Evolutionary conservation across 352 stramenopile species (phyloP), one percentile per base, ranked within the genome.

Genomic region (Pythium phragmiticola): DNA sequence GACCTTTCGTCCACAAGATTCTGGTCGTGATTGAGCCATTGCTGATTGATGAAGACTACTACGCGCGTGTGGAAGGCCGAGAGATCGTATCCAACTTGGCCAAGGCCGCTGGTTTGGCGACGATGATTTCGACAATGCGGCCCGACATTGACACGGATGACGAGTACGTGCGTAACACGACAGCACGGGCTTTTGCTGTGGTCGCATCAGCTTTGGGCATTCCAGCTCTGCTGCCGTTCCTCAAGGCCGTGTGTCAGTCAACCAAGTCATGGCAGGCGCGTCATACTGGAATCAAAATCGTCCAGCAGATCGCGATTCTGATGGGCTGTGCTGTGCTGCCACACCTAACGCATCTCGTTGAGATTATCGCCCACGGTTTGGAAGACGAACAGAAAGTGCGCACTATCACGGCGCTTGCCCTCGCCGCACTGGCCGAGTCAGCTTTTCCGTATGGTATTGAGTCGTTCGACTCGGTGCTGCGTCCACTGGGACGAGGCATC

Each of bases 31-130:
- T 99, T 66, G 97, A 99, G 76, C 97, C 98, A 17, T 77, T 99
- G 48, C 80, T 99, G 23, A 99, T 99, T 68, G 98, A 99, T 73
- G 96, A 99, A 75, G 98, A 99, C 76, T 99, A 99, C 66, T 99
- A 99, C 74, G 98, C 97, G 23, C 88, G 97, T 58, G 96, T 99
- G 0, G 97, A 99, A 90, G 98, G 96, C 30, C 84, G 98, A 57
- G 97, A 99, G 74, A 99, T 99, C 69, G 99, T 99, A 60, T 98
- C 94, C 45, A 99, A 99, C 72, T 74, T 99, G 13, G 95, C 96
- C 3, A 99, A 99, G 80, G 98, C 98, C 36, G 98, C 97, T 13
- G 98, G 98, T 57, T 76, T 99, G 4, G 95, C 97, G 4, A 99
- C 97, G 6, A 99, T 99, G 97, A 99, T 99, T 76, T 97, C 97